Base-by-base conservation (phyloP, 495 filamentous ascomycete genomes). In the Beverwykella pulmonaria region DNA sequence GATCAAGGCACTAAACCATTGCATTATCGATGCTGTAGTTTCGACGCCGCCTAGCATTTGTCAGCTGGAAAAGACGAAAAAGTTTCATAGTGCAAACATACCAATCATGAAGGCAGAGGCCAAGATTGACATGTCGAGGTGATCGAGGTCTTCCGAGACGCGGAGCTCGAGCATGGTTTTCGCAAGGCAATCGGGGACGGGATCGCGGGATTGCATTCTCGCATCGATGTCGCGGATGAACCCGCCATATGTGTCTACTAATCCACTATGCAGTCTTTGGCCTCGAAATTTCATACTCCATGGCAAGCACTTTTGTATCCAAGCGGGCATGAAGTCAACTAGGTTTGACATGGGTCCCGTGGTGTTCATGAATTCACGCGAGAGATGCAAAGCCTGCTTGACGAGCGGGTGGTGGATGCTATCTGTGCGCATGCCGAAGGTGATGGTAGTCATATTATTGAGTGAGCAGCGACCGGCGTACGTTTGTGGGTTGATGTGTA, bases 371-470 rank as follows among this genome's bases (percentile, higher is more conserved):
- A 59, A 59, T n/a, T 59, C 56, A 8, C 56, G 23, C 1, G 25
- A 34, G 17, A 59, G 26, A 3, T 26, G 9, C 22, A 59, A n/a
- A 15, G 56, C 36, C 23, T 29, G 22, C 25, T 47, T 49, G 8
- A 59, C 56, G 6, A 59, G 15, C 8, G 56, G 39, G n/a, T 59
- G 20, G 25, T 48, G 36, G 2, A 59, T 30, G 25, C 56, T 59
- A 30, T 47, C 41, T 2, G 39, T 48, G 23, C 56, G 39, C 9
- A 48, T 26, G 25, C 56, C 56, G 27, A 59, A 59, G 39, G 56
- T 49, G 19, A 59, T 59, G 17, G 56, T 59, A 10, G 44, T 23
- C 56, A 48, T 59, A 39, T 59, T 59, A n/a, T 59, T 59, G 8
- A 59, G 39, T 1, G 39, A 48, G 44, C 56, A 59, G 7, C 39